Conservation (phyloP, 2,329 filamentous ascomycete genomes). For the Penicillium sp. region DNA sequence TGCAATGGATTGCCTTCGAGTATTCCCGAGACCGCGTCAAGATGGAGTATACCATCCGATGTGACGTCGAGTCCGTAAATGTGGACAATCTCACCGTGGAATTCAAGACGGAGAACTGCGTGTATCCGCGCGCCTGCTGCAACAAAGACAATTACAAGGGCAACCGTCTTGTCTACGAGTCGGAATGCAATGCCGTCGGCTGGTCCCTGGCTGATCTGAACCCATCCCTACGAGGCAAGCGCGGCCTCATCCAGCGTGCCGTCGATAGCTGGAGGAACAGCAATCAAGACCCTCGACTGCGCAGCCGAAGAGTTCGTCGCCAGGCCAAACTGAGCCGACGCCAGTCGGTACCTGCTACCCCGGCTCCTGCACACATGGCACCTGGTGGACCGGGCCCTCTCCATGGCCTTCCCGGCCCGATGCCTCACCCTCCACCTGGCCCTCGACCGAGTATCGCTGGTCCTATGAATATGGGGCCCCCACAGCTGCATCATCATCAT, state of each 20-base stretch:
- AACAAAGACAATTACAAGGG: constrained; percentile 95
- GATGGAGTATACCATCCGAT: constrained; percentile 99
- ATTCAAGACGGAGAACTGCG: constrained; percentile 98
- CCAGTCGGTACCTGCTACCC: constrained; percentile 66
- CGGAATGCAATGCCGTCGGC: constrained; percentile 99
- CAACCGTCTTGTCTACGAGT: constrained; percentile 94
- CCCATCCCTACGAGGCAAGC: constrained; percentile 85
- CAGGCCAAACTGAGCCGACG: constrained; percentile 96
- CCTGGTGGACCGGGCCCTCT: constrained; percentile 56
- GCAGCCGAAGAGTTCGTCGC: constrained; percentile 87
- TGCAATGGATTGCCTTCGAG: constrained; percentile 98
- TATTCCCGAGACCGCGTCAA: constrained; percentile 97
- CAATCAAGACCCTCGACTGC: constrained; percentile 90
- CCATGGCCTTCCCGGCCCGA: constrained; percentile 64
- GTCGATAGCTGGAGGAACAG: constrained; percentile 99
- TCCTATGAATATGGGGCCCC: constrained; percentile 70
- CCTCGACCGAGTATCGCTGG: constrained; percentile 43
- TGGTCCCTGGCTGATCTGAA: constrained; percentile 97
- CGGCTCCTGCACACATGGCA: constrained; percentile 65
- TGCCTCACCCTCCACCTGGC: constrained; percentile 52
- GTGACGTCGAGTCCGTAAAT: constrained; percentile 95
- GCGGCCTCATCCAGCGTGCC: constrained; percentile 92
- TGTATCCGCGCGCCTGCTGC: constrained; percentile 94
- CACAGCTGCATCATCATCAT: constrained; percentile 75
- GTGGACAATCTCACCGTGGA: constrained; percentile 82